Evolutionary conservation across 257 asterid species (phyloP).

Genomic region (Penstemon eatonii): DNA sequence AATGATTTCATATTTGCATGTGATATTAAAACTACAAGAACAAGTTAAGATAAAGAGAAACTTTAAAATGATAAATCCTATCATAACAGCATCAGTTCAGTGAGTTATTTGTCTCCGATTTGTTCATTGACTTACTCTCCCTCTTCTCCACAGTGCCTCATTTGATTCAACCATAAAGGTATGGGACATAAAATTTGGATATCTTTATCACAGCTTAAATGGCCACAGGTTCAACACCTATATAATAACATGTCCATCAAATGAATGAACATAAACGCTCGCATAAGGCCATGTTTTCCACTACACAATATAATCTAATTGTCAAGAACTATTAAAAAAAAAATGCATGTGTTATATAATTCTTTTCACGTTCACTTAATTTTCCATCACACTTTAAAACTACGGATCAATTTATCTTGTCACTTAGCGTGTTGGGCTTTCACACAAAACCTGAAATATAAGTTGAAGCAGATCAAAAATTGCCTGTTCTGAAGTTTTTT

Average conservation of each 20-base stretch:
- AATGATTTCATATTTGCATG: background rate
- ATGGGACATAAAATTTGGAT: constrained; percentile 77
- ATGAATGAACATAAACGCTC: background rate
- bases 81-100: no score
- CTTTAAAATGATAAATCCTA: no score
- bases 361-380: background rate
- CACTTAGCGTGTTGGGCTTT: no score
- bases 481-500: no score
- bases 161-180: constrained; percentile 95
- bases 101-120: background rate
- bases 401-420: no score
- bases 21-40: no score
- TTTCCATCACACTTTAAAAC: no score
- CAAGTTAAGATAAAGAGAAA: no score
- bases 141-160: constrained; percentile 66
- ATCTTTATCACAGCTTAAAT: constrained; percentile 69
- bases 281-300: no score
- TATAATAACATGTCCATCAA: background rate
- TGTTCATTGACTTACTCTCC: constrained; percentile 7
- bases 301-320: background rate
- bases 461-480: no score
- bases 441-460: no score
- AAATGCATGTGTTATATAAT: background rate
- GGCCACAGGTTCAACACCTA: constrained; percentile 69
- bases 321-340: background rate